phyloP scores from a whole-genome alignment of 2,329 filamentous ascomycete species.

The Talaromyces verruculosus region DNA sequence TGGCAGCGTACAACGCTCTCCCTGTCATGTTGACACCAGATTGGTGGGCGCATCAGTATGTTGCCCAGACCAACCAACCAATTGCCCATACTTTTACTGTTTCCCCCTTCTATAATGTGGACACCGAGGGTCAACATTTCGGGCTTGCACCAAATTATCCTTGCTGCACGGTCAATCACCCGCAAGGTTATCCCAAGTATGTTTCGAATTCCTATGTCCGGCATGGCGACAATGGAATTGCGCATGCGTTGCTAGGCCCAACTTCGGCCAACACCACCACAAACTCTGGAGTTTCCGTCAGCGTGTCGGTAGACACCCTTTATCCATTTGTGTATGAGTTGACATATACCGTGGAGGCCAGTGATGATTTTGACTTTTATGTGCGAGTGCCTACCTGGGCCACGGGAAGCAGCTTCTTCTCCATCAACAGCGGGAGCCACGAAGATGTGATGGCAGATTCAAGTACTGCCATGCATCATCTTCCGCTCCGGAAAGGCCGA shows the following conservation, averaged over 20 bases:
- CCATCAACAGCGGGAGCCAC: conserved; percentile 26
- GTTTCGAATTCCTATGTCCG: conserved; percentile 50
- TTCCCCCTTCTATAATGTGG: conserved; percentile 53
- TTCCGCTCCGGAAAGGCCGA: conserved; percentile 37
- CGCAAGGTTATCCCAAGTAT: conserved; percentile 59
- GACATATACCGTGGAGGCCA: conserved; percentile 42
- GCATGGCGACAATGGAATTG: conserved; percentile 47
- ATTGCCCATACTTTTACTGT: conserved; percentile 45
- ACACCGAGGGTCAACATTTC: conserved; percentile 49
- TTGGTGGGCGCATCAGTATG: conserved; percentile 60
- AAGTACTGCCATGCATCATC: conserved; percentile 39
- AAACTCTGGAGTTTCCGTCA: conserved; percentile 38
- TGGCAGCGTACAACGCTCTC: conserved; percentile 56
- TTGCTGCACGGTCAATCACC: conserved; percentile 61
- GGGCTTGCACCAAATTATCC: conserved; percentile 54
- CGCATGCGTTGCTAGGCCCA: conserved; percentile 54
- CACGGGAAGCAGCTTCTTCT: conserved; percentile 26
- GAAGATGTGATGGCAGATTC: conserved; percentile 33
- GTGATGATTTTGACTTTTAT: conserved; percentile 43
- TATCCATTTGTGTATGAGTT: conserved; percentile 51
- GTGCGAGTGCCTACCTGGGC: conserved; percentile 51
- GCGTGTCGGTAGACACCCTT: conserved; percentile 49
- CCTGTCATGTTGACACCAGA: conserved; percentile 53
- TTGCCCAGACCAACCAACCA: conserved; percentile 56
- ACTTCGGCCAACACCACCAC: conserved; percentile 44